Evolutionary conservation across 148 eudicot species (phyloP).

Genomic region (Persicaria tinctoria): DNA sequence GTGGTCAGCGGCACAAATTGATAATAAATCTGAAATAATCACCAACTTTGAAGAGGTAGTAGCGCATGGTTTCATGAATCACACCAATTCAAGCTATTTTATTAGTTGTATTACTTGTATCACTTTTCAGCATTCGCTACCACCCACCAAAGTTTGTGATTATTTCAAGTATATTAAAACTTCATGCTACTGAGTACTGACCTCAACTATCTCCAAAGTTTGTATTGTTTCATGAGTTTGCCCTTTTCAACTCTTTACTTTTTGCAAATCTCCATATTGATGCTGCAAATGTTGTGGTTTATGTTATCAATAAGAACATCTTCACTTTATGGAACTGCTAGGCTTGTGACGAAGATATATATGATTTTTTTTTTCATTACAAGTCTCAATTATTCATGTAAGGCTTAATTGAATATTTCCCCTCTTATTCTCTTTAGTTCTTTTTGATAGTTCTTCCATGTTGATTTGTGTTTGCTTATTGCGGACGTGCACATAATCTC

Average conservation of each 20-base stretch:
- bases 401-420: neutral
- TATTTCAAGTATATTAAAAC: no score
- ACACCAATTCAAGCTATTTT: no score
- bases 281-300: neutral
- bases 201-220: no score
- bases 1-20: no score
- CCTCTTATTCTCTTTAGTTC: neutral
- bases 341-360: neutral
- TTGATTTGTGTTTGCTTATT: neutral
- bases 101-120: no score
- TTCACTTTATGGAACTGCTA: neutral
- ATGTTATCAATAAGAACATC: neutral
- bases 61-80: no score
- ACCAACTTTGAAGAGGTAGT: no score
- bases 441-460: neutral
- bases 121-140: no score
- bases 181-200: no score
- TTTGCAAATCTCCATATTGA: neutral
- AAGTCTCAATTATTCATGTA: neutral
- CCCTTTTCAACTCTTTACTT: neutral
- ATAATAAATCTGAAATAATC: no score
- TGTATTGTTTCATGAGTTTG: no score
- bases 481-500: neutral
- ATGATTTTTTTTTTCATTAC: neutral
- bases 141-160: no score